Evolutionary conservation across 2,329 filamentous ascomycete species (phyloP).

Genomic region (Magnaporthiopsis poae): DNA sequence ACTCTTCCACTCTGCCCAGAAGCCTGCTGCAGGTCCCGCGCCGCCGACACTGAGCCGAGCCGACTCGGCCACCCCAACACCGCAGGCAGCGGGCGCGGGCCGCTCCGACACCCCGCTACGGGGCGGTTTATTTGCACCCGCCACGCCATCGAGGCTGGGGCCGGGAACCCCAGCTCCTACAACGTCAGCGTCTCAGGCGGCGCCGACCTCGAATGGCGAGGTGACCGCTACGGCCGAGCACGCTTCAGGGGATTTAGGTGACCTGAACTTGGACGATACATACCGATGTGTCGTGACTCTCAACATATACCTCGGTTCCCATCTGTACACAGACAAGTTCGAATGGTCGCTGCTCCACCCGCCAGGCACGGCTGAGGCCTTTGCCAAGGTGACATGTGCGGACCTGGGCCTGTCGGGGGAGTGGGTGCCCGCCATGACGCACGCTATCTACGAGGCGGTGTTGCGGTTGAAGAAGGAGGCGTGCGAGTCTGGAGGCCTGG

Average conservation of each 20-base stretch:
- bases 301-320: slow-evolving; percentile 83
- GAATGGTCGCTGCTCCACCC: slow-evolving; percentile 94
- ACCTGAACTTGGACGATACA: slow-evolving; percentile 82
- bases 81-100: slow-evolving; percentile 23
- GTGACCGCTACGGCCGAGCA: slow-evolving; percentile 63
- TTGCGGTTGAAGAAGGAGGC: slow-evolving; percentile 90
- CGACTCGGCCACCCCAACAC: slow-evolving; percentile 17
- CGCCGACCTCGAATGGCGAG: slow-evolving; percentile 22
- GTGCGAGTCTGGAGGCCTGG: slow-evolving; percentile 79
- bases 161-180: slow-evolving; percentile 9
- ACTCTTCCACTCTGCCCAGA: slow-evolving; percentile 59
- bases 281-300: slow-evolving; percentile 88
- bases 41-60: slow-evolving; percentile 6
- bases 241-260: slow-evolving; percentile 55
- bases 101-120: slow-evolving; percentile 49
- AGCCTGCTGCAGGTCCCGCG: slow-evolving; percentile 9
- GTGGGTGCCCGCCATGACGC: slow-evolving; percentile 88
- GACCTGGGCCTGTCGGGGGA: slow-evolving; percentile 83
- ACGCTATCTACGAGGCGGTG: slow-evolving; percentile 93
- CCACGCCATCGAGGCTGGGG: slow-evolving; percentile 2
- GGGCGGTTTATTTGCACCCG: slow-evolving; percentile 25
- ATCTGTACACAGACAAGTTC: slow-evolving; percentile 91
- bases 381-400: slow-evolving; percentile 84
- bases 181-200: slow-evolving; percentile 1
- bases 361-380: slow-evolving; percentile 81